phyloP scores from a whole-genome alignment of 2,329 filamentous ascomycete genomes.

The Colletotrichum acutatum region DNA sequence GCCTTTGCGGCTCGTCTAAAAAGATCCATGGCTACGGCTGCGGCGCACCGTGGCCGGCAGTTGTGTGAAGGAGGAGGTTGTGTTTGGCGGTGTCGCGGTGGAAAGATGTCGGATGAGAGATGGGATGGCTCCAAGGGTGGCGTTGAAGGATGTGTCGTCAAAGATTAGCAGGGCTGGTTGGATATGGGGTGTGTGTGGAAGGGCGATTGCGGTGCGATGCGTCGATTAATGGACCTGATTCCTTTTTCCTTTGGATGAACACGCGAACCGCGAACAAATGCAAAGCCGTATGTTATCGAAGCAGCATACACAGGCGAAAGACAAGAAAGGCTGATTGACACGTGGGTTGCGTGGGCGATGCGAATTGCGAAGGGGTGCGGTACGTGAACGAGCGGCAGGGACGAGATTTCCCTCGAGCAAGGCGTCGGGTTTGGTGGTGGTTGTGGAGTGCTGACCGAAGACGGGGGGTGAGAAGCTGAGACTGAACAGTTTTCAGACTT shows the following conservation, averaged over 20 bases:
- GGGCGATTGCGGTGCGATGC: not conserved
- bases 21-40: conserved; percentile 61
- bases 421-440: conserved; percentile 9
- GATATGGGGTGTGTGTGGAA: conserved; percentile 10
- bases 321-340: not conserved
- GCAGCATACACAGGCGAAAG: conserved; percentile 4
- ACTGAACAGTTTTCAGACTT: conserved; percentile 23
- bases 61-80: not conserved
- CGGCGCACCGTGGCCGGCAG: conserved; percentile 22
- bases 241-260: conserved; percentile 14
- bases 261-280: conserved; percentile 27
- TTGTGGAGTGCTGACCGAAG: conserved; percentile 15
- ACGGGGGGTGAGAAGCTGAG: conserved; percentile 15
- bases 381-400: conserved; percentile 37
- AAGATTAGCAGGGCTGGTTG: conserved; percentile 11
- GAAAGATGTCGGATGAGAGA: conserved; percentile 10
- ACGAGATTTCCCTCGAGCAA: conserved; percentile 33
- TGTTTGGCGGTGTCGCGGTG: not conserved
- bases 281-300: conserved; percentile 27
- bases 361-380: conserved; percentile 19
- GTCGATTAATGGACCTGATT: conserved; percentile 5
- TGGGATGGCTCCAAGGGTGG: conserved; percentile 23
- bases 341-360: conserved; percentile 14
- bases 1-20: conserved; percentile 65
- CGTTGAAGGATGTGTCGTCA: conserved; percentile 10